Percentiles rank a stretch among this genome's conserved stretches.
Conservation (phyloP, 148 eudicot genomes). For the Vaccinium myrtillus region DNA sequence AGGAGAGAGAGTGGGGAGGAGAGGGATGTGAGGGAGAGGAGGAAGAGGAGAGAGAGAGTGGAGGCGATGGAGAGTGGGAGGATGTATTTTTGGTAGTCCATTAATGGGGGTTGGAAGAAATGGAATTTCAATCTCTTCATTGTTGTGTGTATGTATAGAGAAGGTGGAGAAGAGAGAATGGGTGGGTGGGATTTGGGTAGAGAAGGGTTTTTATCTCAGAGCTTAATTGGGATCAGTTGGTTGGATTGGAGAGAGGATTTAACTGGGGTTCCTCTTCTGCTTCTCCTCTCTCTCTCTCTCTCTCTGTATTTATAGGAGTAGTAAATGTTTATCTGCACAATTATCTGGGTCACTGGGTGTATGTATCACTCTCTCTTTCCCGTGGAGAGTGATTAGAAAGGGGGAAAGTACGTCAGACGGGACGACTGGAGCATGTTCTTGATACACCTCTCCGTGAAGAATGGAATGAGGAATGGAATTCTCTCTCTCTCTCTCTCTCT, state of each 20-base stretch:
- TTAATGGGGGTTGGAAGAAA: constrained; percentile 42
- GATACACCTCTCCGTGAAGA: neutral
- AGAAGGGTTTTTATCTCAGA: neutral
- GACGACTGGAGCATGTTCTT: neutral
- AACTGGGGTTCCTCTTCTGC: too few species aligned
- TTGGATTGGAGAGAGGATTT: neutral
- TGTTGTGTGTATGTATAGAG: neutral
- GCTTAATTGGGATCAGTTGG: neutral
- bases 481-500: too few species aligned
- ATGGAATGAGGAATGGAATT: neutral
- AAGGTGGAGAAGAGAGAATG: neutral
- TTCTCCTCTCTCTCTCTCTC: neutral
- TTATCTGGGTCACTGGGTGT: neutral
- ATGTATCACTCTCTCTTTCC: too few species aligned
- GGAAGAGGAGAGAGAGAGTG: constrained; percentile 42
- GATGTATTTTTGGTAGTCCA: constrained; percentile 59
- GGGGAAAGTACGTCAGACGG: neutral
- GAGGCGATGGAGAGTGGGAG: constrained; percentile 61
- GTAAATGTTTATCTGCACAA: neutral
- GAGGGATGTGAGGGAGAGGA: constrained; percentile 52
- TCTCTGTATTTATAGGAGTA: neutral
- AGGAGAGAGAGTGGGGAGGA: constrained; percentile 39
- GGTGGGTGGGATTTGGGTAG: neutral
- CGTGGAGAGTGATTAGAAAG: neutral
- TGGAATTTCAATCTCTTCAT: constrained; percentile 67